Percentiles rank a stretch among this genome's conserved stretches.
Conservation (phyloP, 2,329 filamentous ascomycete genomes). For the Monosporascus ibericus region DNA sequence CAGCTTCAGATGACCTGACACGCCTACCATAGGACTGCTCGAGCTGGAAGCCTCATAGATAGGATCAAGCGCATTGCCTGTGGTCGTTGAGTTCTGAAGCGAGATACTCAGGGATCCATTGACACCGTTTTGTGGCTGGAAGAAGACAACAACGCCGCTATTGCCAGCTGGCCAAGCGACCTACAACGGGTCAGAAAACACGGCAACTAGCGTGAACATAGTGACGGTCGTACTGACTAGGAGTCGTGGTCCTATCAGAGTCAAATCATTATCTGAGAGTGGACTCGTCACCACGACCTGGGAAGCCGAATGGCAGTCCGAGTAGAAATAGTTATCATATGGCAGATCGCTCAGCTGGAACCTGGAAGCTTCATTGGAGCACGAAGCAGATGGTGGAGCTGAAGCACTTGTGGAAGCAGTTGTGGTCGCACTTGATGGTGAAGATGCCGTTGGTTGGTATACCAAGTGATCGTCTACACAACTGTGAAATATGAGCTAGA, state of each 20-base stretch:
- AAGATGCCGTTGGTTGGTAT: neutral
- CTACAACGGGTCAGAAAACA: neutral
- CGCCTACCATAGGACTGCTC: conserved; percentile 34
- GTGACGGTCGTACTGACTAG: conserved; percentile 28
- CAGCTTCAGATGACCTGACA: conserved; percentile 48
- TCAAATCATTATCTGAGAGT: conserved; percentile 43
- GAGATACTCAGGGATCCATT: conserved; percentile 48
- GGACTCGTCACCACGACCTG: conserved; percentile 59
- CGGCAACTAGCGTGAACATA: no score
- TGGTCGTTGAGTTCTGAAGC: conserved; percentile 42
- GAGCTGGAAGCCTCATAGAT: conserved; percentile 18
- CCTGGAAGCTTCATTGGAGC: conserved; percentile 7
- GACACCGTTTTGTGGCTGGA: conserved; percentile 44
- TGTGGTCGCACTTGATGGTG: neutral
- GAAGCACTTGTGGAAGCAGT: no score
- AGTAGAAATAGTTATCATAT: conserved; percentile 61
- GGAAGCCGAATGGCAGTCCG: conserved; percentile 52
- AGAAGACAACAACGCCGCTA: conserved; percentile 53
- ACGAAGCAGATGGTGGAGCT: neutral
- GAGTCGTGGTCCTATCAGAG: conserved; percentile 50
- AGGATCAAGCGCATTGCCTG: conserved; percentile 36
- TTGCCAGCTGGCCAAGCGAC: conserved; percentile 60
- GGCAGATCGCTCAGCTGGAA: conserved; percentile 46
- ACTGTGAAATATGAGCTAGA: conserved; percentile 4
- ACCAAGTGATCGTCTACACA: conserved; percentile 7